These are phyloP conservation scores for Micromonas commoda DNA, from an alignment of 139 green algal genomes.

Conservation along the genomic window DNA sequence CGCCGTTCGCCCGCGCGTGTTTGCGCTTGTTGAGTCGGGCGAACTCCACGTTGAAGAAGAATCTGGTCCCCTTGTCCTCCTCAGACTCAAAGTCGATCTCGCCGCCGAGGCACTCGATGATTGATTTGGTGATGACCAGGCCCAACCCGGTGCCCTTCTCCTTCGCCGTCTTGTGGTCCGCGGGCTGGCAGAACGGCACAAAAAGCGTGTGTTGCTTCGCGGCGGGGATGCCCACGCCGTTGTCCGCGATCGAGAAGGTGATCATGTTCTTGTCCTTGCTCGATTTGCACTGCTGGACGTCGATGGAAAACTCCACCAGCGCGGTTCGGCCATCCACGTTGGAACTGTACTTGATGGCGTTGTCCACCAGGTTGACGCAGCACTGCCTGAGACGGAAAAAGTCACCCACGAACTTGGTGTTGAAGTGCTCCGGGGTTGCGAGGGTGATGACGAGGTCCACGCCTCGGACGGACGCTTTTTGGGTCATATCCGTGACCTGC, in stretches of 20 bases:
- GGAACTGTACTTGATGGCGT: slow-evolving; percentile 18
- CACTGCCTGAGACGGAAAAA: slow-evolving; percentile 22
- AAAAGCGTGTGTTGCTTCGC: slow-evolving; percentile 13
- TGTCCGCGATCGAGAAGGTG: slow-evolving; percentile 20
- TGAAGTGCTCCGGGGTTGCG: not conserved
- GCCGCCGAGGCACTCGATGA: slow-evolving; percentile 28
- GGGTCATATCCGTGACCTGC: slow-evolving; percentile 10
- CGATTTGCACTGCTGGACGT: not conserved
- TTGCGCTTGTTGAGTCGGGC: too few relatives aligned
- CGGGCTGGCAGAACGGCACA: slow-evolving; percentile 18
- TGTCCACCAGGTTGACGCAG: slow-evolving; percentile 20
- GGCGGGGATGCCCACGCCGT: slow-evolving; percentile 21
- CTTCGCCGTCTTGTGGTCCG: not conserved
- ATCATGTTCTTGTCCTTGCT: too few relatives aligned
- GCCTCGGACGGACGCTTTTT: not conserved
- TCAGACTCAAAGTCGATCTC: slow-evolving; percentile 15
- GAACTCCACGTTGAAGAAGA: slow-evolving; percentile 6
- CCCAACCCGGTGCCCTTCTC: slow-evolving; percentile 25
- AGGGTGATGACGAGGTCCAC: slow-evolving; percentile 8
- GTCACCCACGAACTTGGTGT: not conserved
- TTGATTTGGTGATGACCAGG: slow-evolving; percentile 14
- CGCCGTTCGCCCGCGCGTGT: not conserved
- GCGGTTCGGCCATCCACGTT: not conserved
- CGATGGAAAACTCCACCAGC: not conserved
- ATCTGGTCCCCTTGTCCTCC: slow-evolving; percentile 14